Evolutionary conservation across 495 filamentous ascomycete genomes (phyloP), one percentile per base, ranked within the genome.

Genomic region (Penicillium arizonense): DNA sequence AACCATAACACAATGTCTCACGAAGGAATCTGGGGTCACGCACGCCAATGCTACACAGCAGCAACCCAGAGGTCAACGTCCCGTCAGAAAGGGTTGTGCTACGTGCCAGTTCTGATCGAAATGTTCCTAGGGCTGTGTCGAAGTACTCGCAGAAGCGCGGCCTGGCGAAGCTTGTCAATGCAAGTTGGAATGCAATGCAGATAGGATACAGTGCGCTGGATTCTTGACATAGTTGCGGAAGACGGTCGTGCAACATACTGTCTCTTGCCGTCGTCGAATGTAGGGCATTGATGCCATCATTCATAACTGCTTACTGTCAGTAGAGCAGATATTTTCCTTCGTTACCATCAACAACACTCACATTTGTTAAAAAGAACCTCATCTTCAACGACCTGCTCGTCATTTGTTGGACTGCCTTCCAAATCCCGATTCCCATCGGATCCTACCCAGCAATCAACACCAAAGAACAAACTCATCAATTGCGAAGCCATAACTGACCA

Each of bases 31-130:
- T 37, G 20, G 13, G 35, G 35, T 44, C 3, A 71, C 68, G 21
- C 48, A 73, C 70, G 33, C 65, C 69, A 53, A 70, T 70, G 44
- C 61, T 74, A 50, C 67, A 72, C 30, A 74, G 28, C 8, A 74
- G 57, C 5, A 72, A 55, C 4, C 69, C 70, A 1, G 70, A 65
- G 21, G 63, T 58, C n/a, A 74, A 43, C 5, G 65, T 74, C 10
- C 58, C 63, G 59, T 74, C 67, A 2, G 56, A 50, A 7, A 74
- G 56, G 23, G 46, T 59, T 9, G 57, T 55, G 32, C 54, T 65
- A 12, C 37, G 44, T 0, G 62, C 55, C 35, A 74, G 53, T 50
- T 74, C 70, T 2, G 58, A 57, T 45, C 70, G 61, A 26, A 74
- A 72, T 16, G 57, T 56, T 12, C 42, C 61, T 2, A 74, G 35